phyloP scores from a whole-genome alignment of 805 yeast genomes.

The Nakazawaea populi region DNA sequence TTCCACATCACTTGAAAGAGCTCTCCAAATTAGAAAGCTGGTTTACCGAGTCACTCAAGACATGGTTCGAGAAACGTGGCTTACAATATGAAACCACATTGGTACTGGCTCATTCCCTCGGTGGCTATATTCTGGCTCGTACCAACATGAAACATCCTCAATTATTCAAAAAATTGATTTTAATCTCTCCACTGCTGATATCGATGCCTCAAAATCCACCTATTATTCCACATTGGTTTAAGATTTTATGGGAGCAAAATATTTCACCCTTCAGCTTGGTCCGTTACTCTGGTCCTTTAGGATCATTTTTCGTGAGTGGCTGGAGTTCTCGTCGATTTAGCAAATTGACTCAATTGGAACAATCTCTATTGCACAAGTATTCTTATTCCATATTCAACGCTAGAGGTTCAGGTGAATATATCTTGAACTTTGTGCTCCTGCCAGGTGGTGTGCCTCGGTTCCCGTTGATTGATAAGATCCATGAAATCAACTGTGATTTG shows the following conservation, averaged over 20 bases:
- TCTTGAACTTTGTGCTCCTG: conserved; percentile 73
- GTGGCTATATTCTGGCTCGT: conserved; percentile 73
- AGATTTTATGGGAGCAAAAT: conserved; percentile 68
- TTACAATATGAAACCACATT: conserved; percentile 37
- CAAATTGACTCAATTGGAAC: conserved; percentile 38
- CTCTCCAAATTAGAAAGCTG: conserved; percentile 50
- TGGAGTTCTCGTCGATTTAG: conserved; percentile 87
- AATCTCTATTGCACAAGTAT: conserved; percentile 62
- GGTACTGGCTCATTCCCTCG: conserved; percentile 85
- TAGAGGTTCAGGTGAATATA: conserved; percentile 90
- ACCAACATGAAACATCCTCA: conserved; percentile 59
- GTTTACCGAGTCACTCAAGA: conserved; percentile 58
- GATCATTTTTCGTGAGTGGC: conserved; percentile 79
- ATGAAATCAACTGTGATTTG: conserved; percentile 51
- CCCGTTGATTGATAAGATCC: conserved; percentile 55
- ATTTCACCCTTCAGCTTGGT: conserved; percentile 82
- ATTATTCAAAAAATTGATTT: conserved; percentile 59
- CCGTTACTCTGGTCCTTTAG: conserved; percentile 71
- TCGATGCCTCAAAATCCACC: conserved; percentile 39
- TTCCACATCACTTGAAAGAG: conserved; percentile 33
- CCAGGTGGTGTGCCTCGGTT: conserved; percentile 89
- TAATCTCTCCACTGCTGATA: conserved; percentile 90
- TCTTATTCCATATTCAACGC: conserved; percentile 81
- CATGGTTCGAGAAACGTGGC: conserved; percentile 50
- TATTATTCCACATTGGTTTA: conserved; percentile 70